Conservation (phyloP, 768 basidiomycete species). For the Serendipita sp. region DNA sequence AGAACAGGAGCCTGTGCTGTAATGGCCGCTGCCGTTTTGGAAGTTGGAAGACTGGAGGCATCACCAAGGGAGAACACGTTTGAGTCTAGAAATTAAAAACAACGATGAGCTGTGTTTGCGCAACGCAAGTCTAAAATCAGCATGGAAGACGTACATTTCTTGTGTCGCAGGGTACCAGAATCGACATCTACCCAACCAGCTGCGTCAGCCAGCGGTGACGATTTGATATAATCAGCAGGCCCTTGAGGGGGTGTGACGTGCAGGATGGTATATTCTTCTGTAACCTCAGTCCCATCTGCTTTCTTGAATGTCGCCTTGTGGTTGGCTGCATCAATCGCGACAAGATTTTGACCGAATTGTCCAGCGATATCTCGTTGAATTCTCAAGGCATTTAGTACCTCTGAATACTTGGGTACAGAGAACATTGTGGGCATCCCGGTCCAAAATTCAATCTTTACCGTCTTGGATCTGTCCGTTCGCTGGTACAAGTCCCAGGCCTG, state of each 20-base stretch:
- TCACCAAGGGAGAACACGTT: conserved; percentile 92
- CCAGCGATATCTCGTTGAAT: conserved; percentile 65
- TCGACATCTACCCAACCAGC: conserved; percentile 86
- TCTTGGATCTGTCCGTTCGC: conserved; percentile 37
- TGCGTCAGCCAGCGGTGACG: conserved; percentile 58
- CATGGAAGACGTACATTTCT: conserved; percentile 43
- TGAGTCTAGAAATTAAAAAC: conserved; percentile 12
- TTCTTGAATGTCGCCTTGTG: conserved; percentile 76
- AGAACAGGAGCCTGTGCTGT: conserved; percentile 83
- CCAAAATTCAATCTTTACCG: conserved; percentile 59
- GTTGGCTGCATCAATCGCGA: conserved; percentile 50
- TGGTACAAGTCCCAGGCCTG: conserved; percentile 80
- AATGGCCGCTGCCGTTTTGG: conserved; percentile 92
- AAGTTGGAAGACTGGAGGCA: conserved; percentile 78
- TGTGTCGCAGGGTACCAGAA: conserved; percentile 62
- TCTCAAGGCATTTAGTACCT: conserved; percentile 65
- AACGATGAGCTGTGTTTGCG: not conserved
- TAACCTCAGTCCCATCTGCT: conserved; percentile 46
- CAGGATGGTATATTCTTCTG: conserved; percentile 63
- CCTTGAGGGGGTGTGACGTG: conserved; percentile 91
- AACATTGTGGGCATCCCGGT: conserved; percentile 95
- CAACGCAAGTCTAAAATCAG: conserved; percentile 6
- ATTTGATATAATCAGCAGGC: conserved; percentile 63
- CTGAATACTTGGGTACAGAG: conserved; percentile 87
- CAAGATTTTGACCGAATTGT: conserved; percentile 67